A percentile compares a stretch with the other conserved stretches of the same genome.
Conservation (phyloP, 306 rosid species). For the Fagus crenata region DNA sequence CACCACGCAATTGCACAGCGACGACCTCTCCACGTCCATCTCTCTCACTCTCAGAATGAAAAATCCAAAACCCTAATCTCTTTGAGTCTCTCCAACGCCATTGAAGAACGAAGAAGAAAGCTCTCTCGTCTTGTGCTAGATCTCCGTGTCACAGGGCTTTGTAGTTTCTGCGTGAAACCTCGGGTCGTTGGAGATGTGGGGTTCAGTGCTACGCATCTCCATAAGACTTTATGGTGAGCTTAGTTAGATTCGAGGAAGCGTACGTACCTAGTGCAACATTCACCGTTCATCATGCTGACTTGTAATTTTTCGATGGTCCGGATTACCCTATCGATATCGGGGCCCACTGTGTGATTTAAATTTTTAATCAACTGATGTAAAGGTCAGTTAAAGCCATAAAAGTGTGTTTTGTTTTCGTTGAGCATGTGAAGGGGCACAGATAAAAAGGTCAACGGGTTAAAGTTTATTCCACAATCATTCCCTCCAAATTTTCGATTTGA, state of each 20-base stretch:
- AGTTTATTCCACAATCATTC: no score
- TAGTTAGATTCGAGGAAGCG: not conserved
- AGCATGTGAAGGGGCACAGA: no score
- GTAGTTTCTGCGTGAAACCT: not conserved
- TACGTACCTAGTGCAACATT: no score
- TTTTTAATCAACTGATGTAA: no score
- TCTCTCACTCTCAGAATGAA: constrained; percentile 19
- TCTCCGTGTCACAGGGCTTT: constrained; percentile 20
- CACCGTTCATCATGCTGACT: not conserved
- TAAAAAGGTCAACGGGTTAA: no score
- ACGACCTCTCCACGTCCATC: constrained; percentile 93
- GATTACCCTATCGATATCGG: no score
- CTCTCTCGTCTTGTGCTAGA: constrained; percentile 5
- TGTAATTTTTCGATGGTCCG: not conserved
- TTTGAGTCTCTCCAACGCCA: constrained; percentile 32
- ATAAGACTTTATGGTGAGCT: not conserved
- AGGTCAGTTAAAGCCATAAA: no score
- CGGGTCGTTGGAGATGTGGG: not conserved
- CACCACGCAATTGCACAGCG: constrained; percentile 97
- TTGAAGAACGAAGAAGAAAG: constrained; percentile 29
- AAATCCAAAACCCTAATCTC: constrained; percentile 32
- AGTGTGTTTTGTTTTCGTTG: no score
- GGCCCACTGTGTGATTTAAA: no score
- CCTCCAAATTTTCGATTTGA: no score
- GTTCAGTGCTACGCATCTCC: not conserved